Conservation (phyloP, 176 grass and related monocot species). For the Aegilops bicornis region DNA sequence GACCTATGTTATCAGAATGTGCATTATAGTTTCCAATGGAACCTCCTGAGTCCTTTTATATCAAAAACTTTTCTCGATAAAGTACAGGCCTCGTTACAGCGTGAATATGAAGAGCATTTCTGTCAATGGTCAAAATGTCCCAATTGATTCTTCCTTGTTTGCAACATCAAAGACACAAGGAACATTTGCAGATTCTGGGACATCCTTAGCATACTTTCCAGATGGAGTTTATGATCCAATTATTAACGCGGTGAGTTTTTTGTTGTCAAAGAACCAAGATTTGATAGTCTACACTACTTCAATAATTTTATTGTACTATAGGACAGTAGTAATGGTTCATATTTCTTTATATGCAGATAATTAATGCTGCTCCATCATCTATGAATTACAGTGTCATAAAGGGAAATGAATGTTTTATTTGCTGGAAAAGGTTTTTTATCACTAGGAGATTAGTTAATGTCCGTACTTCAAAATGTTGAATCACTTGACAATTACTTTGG, state of each 20-base stretch:
- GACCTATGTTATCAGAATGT: neutral
- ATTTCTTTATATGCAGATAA: neutral
- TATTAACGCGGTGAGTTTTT: conserved; percentile 64
- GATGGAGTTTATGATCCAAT: conserved; percentile 85
- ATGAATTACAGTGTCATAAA: too few species aligned
- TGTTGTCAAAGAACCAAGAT: too few species aligned
- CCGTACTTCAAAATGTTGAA: conserved; percentile 10
- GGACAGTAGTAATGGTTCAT: neutral
- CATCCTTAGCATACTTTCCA: conserved; percentile 82
- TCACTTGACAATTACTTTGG: neutral
- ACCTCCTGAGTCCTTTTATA: conserved; percentile 7
- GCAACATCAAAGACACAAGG: conserved; percentile 80
- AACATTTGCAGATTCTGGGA: conserved; percentile 89
- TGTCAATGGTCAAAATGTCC: conserved; percentile 77
- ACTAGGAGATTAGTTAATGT: conserved; percentile 1
- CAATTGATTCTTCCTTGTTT: conserved; percentile 72
- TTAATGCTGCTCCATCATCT: too few species aligned
- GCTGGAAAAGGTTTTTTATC: conserved; percentile 46
- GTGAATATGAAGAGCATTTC: conserved; percentile 78
- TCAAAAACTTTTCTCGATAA: neutral
- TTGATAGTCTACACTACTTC: too few species aligned
- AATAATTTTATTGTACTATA: too few species aligned
- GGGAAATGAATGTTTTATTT: conserved; percentile 15
- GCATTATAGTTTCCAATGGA: neutral
- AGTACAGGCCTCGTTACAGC: conserved; percentile 77